Evolutionary conservation across 108 stramenopile species (phyloP), one percentile per base, ranked within the genome.

Genomic region (Chaetoceros muelleri): DNA sequence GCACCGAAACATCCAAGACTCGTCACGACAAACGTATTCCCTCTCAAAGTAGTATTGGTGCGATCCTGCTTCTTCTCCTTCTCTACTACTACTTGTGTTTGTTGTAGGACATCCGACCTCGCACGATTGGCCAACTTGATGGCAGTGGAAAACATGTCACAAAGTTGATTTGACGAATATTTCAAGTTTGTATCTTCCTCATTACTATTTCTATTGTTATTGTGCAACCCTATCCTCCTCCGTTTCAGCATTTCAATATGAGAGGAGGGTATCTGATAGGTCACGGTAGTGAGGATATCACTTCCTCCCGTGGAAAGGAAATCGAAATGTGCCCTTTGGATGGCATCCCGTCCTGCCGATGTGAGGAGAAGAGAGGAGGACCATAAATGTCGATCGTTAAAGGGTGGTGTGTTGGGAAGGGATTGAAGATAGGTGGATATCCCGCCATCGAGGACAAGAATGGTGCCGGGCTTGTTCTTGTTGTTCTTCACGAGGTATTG

Each of bases 391-490:
- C 71, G 70, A 60, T 70, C 60, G 1, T 51, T 22, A 53, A 82
- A 82, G 21, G 29, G 1, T 24, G 30, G 18, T 44, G 18, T 30
- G 0, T 34, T 28, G 18, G 49, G 45, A 7, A 31, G 26, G 10
- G 16, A 5, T 44, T 61, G 52, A 2, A 82, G 50, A 64, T 82
- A 68, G 0, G 76, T 82, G 30, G 65, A 67, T 1, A 78, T 74
- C 20, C 81, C 81, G 20, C 81, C 81, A 48, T 82, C 81, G 55
- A 77, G 57, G 16, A 82, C n/a, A n/a, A 77, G 61, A 30, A 81
- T n/a, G n/a, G n/a, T n/a, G n/a, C n/a, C n/a, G n/a, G n/a, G n/a
- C n/a, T n/a, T n/a, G n/a, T n/a, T n/a, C n/a, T n/a, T n/a, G n/a
- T n/a, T n/a, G n/a, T n/a, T n/a, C n/a, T n/a, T n/a, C n/a, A n/a